Base-by-base conservation (phyloP, 768 basidiomycete species). In the Suillus decipiens region DNA sequence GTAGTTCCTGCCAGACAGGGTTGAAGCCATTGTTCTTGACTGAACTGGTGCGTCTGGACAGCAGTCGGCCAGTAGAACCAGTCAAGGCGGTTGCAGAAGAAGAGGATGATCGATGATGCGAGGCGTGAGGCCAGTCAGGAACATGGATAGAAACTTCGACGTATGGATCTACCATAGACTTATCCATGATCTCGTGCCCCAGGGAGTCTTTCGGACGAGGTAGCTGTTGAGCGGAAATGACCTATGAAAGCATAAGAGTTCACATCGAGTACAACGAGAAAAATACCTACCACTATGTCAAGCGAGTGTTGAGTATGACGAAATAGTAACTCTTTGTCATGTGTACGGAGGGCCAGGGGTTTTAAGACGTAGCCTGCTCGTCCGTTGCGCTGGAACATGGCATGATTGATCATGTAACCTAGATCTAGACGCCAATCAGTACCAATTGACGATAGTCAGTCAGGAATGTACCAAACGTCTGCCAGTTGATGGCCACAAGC, bases 401-500 rank as follows among this genome's bases (percentile, higher is more conserved):
- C 93, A 64, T 92, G 87, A 70, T 97, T 99, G 73, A 98, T 93
- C 80, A 89, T 88, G 71, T 89, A 91, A 2, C 94, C 95, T 58
- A 94, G 76, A 75, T 98, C 95, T 95, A 73, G 5, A 59, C 39
- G 6, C 22, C 28, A n/a, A 36, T 55, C 53, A 55, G 8, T 3
- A 55, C 15, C 19, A 17, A 58, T 28, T 17, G 34, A 63, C n/a
- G 63, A 58, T 34, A 47, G 31, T 55, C 61, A 15, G 28, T 39
- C 60, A 22, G 37, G 47, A 34, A 34, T 88, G 61, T 71, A 96
- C 95, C 95, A 67, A 89, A 89, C 0, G 95, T 99, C 76, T 99
- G 96, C 95, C 95, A 99, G 75, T 99, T 99, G 61, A 99, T 82
- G 9, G 96, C 95, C 0, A 95, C 95, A 6, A 98, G 76, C 74